Conservation (phyloP, 208 protist species). For the Acanthamoeba triangularis region DNA sequence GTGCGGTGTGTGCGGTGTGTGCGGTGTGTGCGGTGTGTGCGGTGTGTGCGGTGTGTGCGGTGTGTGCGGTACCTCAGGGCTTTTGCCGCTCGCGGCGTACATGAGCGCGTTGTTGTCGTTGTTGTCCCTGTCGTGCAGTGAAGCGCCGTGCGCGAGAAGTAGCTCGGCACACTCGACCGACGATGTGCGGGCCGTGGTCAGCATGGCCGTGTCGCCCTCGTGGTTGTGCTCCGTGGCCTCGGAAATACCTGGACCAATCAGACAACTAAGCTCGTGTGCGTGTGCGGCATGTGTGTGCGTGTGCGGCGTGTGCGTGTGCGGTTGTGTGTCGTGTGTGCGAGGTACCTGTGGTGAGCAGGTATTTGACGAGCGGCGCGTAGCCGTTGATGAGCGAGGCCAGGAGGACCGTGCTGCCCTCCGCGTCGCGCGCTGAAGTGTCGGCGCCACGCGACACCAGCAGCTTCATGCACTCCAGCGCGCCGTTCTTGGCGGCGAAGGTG, state of each 20-base stretch:
- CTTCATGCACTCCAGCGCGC: conserved; percentile 42
- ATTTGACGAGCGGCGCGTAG: conserved; percentile 25
- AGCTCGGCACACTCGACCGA: conserved; percentile 55
- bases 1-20: neutral
- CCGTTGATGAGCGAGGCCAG: conserved; percentile 50
- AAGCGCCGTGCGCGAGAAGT: conserved; percentile 18
- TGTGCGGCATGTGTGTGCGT: neutral
- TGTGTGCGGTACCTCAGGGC: conserved; percentile 20
- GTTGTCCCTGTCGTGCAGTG: neutral
- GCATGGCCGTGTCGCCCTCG: conserved; percentile 31
- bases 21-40: neutral
- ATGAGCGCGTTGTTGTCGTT: conserved; percentile 9
- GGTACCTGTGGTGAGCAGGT: conserved; percentile 2
- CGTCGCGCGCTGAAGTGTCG: neutral
- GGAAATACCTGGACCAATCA: neutral
- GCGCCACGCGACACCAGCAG: conserved; percentile 25
- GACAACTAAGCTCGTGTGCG: neutral
- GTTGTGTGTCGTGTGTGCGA: no score
- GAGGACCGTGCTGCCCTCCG: conserved; percentile 37
- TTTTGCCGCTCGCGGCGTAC: conserved; percentile 44
- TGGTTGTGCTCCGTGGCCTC: conserved; percentile 18
- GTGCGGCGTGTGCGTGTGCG: neutral
- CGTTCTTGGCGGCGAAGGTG: conserved; percentile 47
- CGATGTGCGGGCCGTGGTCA: conserved; percentile 7
- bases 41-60: neutral